Base-by-base conservation (phyloP, 2,329 filamentous ascomycete genomes). In the Aspergillus costaricaensis region DNA sequence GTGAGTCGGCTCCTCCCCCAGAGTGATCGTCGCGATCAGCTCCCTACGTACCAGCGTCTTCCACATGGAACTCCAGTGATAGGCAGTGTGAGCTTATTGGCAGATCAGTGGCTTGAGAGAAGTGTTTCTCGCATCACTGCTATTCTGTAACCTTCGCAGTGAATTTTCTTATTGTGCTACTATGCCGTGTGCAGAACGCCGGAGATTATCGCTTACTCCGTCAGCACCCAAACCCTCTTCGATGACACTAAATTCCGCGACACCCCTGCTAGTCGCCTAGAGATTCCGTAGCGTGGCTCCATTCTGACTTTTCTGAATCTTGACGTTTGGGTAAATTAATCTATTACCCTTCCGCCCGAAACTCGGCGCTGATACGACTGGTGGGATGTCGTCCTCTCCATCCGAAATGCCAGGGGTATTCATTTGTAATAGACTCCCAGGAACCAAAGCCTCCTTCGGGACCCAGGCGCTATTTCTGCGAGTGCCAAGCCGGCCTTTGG, bases 21-120 rank as follows among this genome's bases (percentile, higher is more conserved):
- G 32, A 39, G 44, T 36, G 47, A 52, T 55, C 52, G 52, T 55
- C 52, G 32, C 15, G 15, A 55, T 44, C 23, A 30, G 23, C 52
- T 55, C 39, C n/a, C 9, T 9, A 23, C 23, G 23, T 23, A 21
- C 25, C 25, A 8, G 10, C 38, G 14, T 49, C 44, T 49, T 12
- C 44, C 44, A 15, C 44, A 7, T 15, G 44, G 15, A 4, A 23
- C 14, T 25, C 23, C 44, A 27, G 15, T 15, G 23, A 23, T 17
- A 36, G 4, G 32, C 32, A 36, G 32, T 14, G 32, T 36, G 12
- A 36, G 4, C 32, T 14, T 36, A 12, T 36, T 36, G 32, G 32
- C 32, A 14, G 32, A 36, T 15, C 32, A 14, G 5, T 36, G 32
- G 5, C 12, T 36, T 12, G 6, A 36, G 32, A 36, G 32, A 36